Percentiles rank a stretch among this genome's conserved stretches.
These are phyloP conservation scores for Salisapilia sapeloensis DNA, from an alignment of 352 stramenopile species.

Conservation along the genomic window DNA sequence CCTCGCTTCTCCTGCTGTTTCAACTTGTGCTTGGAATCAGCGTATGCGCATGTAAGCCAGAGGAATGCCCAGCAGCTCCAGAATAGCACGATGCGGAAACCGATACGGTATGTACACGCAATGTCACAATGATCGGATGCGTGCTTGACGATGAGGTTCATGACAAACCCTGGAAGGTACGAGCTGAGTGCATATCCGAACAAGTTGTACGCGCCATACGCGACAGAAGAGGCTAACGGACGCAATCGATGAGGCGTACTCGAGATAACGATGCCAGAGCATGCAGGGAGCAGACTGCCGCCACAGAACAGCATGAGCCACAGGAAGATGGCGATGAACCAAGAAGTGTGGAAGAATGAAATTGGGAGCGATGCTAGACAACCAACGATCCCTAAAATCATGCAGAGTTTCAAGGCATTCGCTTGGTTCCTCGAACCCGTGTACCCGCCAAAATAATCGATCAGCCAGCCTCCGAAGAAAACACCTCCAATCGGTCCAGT, in stretches of 20 bases:
- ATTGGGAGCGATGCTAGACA: conserved; percentile 40
- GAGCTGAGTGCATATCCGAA: conserved; percentile 75
- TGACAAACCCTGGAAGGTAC: conserved; percentile 67
- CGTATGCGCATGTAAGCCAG: conserved; percentile 37
- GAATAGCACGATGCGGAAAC: conserved; percentile 66
- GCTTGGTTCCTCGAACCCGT: conserved; percentile 45
- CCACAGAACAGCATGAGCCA: conserved; percentile 79
- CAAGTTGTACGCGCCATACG: conserved; percentile 73
- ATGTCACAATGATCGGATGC: conserved; percentile 20
- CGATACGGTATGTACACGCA: conserved; percentile 64
- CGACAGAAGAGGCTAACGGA: conserved; percentile 57
- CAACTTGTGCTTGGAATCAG: too few relatives aligned
- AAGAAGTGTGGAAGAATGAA: conserved; percentile 43
- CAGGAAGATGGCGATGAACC: conserved; percentile 48
- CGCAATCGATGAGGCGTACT: conserved; percentile 36
- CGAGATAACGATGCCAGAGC: conserved; percentile 74
- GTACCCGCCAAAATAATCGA: conserved; percentile 65
- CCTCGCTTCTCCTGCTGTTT: too few relatives aligned
- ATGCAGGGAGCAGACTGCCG: conserved; percentile 46
- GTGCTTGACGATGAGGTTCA: conserved; percentile 59
- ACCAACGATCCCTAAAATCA: conserved; percentile 31
- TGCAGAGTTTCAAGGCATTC: conserved; percentile 48
- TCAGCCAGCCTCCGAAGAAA: conserved; percentile 76
- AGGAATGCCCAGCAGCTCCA: conserved; percentile 62
- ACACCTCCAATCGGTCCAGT: conserved; percentile 67